Conservation (phyloP, 75 land plant genomes). For the Chamaecyparis obtusa region DNA sequence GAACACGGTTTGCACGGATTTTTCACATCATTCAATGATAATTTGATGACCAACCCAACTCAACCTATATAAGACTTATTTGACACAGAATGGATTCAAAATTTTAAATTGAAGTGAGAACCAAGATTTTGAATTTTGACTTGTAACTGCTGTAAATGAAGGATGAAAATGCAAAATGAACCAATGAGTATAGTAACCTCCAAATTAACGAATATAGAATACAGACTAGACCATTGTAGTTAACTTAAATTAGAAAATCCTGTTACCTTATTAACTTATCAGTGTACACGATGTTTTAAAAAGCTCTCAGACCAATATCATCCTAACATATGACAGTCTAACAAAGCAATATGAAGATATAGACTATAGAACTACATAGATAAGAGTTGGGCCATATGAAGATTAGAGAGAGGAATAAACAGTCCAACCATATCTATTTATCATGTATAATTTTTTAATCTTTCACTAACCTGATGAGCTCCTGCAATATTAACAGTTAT, state of each 20-base stretch:
- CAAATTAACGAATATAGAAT: background rate
- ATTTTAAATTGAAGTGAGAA: too few species aligned
- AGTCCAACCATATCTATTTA: background rate
- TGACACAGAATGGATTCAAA: too few species aligned
- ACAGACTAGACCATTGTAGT: background rate
- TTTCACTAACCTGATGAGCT: background rate
- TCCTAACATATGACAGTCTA: background rate
- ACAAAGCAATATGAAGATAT: background rate
- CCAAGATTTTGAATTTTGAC: too few species aligned
- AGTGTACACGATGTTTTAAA: background rate
- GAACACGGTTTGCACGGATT: too few species aligned
- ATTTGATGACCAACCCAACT: too few species aligned
- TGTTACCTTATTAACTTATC: background rate
- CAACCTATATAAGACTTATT: too few species aligned
- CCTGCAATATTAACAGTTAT: background rate
- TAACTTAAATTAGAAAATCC: background rate
- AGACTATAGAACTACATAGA: background rate
- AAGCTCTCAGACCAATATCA: background rate
- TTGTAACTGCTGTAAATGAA: too few species aligned
- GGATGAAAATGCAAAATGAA: too few species aligned
- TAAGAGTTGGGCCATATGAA: background rate
- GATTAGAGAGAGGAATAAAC: background rate
- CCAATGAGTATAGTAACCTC: background rate
- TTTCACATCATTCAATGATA: too few species aligned
- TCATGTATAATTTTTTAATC: background rate